A percentile compares a stretch with the other conserved stretches of the same genome.
phyloP scores from a whole-genome alignment of 352 stramenopile species.

The Phytophthora melonis region DNA sequence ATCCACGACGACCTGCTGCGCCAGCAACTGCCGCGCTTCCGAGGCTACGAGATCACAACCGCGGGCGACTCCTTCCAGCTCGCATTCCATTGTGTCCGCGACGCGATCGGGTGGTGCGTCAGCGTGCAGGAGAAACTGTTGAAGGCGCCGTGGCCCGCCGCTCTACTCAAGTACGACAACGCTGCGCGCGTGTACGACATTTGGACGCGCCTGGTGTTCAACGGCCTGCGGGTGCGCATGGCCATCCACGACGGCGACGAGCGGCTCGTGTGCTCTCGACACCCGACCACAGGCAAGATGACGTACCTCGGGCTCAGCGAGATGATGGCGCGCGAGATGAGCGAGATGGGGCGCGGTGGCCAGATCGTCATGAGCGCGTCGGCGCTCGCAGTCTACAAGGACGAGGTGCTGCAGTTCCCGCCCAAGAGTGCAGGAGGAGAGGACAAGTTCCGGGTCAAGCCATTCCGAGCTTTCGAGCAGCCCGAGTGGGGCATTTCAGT shows the following conservation, averaged over 20 bases:
- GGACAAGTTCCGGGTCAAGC: constrained; percentile 44
- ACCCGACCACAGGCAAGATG: constrained; percentile 82
- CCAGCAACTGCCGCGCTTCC: constrained; percentile 55
- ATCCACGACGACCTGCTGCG: constrained; percentile 81
- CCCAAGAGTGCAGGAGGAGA: constrained; percentile 9
- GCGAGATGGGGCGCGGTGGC: constrained; percentile 67
- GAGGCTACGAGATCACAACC: constrained; percentile 87
- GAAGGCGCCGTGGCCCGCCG: constrained; percentile 60
- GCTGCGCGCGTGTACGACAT: constrained; percentile 57
- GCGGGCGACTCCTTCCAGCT: constrained; percentile 83
- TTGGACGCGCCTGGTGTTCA: constrained; percentile 71
- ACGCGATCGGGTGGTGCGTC: constrained; percentile 74
- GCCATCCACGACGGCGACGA: constrained; percentile 79
- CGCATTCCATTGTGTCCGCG: constrained; percentile 72
- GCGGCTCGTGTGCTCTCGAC: constrained; percentile 67
- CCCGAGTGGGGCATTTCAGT: constrained; percentile 50
- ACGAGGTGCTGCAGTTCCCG: constrained; percentile 39
- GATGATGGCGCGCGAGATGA: constrained; percentile 74
- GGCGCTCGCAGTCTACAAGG: constrained; percentile 53
- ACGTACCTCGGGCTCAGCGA: constrained; percentile 78
- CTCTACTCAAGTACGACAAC: constrained; percentile 55
- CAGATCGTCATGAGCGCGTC: constrained; percentile 77
- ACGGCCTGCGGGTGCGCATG: constrained; percentile 81
- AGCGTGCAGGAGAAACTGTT: constrained; percentile 75
- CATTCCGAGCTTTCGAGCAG: constrained; percentile 45